Conservation (phyloP, 345 rosid species). For the Acer yangbiense region DNA sequence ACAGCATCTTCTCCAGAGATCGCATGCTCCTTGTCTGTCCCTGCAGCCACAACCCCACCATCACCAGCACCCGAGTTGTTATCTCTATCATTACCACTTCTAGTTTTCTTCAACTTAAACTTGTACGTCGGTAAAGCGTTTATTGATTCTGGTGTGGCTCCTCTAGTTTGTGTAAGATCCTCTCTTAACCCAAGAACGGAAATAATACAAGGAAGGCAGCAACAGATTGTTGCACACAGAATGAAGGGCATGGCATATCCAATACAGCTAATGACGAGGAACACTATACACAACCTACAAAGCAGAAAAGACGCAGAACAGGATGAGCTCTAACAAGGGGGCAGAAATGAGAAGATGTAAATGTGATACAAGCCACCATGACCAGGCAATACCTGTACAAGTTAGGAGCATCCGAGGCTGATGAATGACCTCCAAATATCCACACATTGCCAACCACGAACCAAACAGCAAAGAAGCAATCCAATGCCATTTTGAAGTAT, state of each 20-base stretch:
- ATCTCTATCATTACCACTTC: slow-evolving; percentile 55
- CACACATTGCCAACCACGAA: slow-evolving; percentile 99
- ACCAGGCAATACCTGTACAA: slow-evolving; percentile 68
- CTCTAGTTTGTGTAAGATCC: slow-evolving; percentile 81
- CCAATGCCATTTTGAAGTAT: slow-evolving; percentile 93
- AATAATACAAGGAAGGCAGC: slow-evolving; percentile 95
- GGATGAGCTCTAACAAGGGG: slow-evolving; percentile 16
- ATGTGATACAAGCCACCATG: neutral
- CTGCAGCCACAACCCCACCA: slow-evolving; percentile 90
- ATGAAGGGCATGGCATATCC: slow-evolving; percentile 99
- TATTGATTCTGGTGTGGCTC: slow-evolving; percentile 91
- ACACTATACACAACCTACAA: slow-evolving; percentile 95
- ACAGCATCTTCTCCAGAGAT: slow-evolving; percentile 97
- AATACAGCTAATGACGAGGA: slow-evolving; percentile 90
- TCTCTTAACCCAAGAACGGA: slow-evolving; percentile 93
- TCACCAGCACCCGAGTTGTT: slow-evolving; percentile 49
- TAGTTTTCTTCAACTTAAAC: slow-evolving; percentile 73
- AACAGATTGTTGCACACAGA: slow-evolving; percentile 94
- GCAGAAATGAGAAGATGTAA: neutral
- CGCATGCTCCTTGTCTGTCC: slow-evolving; percentile 77
- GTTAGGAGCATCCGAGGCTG: slow-evolving; percentile 87
- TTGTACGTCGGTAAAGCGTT: slow-evolving; percentile 87
- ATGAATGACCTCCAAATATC: slow-evolving; percentile 96
- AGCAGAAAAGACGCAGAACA: neutral
- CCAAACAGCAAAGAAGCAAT: slow-evolving; percentile 99